phyloP scores from a whole-genome alignment of 73 alveolate species.

The Paramecium bursaria region DNA sequence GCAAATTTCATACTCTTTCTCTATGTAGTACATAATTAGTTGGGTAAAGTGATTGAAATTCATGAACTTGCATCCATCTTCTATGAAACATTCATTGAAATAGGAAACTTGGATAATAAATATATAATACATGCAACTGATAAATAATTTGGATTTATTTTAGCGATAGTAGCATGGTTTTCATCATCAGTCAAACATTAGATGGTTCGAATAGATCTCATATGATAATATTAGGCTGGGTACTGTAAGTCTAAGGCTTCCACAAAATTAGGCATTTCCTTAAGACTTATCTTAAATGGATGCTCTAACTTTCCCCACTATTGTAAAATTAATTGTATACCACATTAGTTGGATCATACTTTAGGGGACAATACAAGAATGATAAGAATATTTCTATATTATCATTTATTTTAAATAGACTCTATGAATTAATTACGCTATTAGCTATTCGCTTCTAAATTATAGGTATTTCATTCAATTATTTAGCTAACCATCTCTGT shows the following conservation, averaged over 20 bases:
- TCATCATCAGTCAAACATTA: slow-evolving; percentile 43
- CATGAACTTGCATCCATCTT: slow-evolving; percentile 12
- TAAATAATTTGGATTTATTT: slow-evolving; percentile 42
- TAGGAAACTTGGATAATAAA: background rate
- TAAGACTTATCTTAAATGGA: background rate
- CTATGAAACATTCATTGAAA: slow-evolving; percentile 30
- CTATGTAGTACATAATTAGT: slow-evolving; percentile 8
- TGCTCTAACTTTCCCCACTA: slow-evolving; percentile 33
- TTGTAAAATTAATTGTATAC: background rate
- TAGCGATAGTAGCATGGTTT: slow-evolving; percentile 26
- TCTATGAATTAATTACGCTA: slow-evolving; percentile 52
- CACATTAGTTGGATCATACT: slow-evolving; percentile 45
- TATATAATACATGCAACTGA: slow-evolving; percentile 11
- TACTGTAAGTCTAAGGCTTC: background rate
- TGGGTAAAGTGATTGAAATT: slow-evolving; percentile 40
- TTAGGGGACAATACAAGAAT: slow-evolving; percentile 18
- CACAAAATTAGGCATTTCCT: slow-evolving; percentile 34
- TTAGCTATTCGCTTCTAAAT: slow-evolving; percentile 40
- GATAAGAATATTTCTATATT: slow-evolving; percentile 33
- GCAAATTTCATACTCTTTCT: slow-evolving; percentile 38
- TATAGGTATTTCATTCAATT: slow-evolving; percentile 4
- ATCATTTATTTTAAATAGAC: slow-evolving; percentile 18
- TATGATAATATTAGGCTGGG: slow-evolving; percentile 15
- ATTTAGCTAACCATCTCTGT: slow-evolving; percentile 53
- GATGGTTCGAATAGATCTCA: slow-evolving; percentile 47